Evolutionary conservation across 2,329 filamentous ascomycete species (phyloP).

Genomic region (Mycosphaerella sp.): DNA sequence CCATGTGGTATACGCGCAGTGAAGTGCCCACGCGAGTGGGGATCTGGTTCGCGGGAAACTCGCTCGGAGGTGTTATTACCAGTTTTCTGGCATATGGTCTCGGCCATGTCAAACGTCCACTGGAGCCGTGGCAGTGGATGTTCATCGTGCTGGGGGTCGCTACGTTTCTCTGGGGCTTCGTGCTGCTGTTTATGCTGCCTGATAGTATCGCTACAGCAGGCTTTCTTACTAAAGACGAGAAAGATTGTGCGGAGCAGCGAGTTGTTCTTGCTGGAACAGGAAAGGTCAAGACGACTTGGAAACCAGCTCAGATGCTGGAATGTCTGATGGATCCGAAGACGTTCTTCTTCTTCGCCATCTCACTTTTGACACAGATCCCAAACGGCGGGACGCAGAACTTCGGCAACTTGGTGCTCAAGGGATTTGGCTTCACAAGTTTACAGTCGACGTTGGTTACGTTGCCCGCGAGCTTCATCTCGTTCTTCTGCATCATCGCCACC

Average conservation of each 20-base stretch:
- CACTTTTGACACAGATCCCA: constrained; percentile 19
- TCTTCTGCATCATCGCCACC: constrained; percentile 15
- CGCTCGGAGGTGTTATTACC: constrained; percentile 16
- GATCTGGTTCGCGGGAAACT: constrained; percentile 23
- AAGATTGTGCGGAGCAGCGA: constrained; percentile 13
- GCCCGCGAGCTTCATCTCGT: constrained; percentile 18
- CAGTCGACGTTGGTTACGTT: constrained; percentile 19
- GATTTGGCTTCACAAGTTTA: constrained; percentile 19
- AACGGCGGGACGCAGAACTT: constrained; percentile 21
- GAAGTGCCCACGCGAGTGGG: constrained; percentile 25
- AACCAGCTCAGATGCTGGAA: constrained; percentile 14
- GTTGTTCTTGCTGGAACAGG: constrained; percentile 15
- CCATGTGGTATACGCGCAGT: constrained; percentile 34
- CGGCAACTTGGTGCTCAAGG: constrained; percentile 19
- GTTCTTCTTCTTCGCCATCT: constrained; percentile 19
- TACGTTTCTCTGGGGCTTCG: constrained; percentile 21
- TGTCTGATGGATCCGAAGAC: constrained; percentile 20
- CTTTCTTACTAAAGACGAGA: constrained; percentile 16
- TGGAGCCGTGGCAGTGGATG: constrained; percentile 33
- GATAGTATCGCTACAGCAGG: constrained; percentile 14
- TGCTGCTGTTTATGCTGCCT: constrained; percentile 17
- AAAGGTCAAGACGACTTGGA: constrained; percentile 13
- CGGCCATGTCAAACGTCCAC: constrained; percentile 16
- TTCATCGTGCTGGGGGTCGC: constrained; percentile 24
- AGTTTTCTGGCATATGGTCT: constrained; percentile 29